Evolutionary conservation across 306 rosid genomes (phyloP).

Genomic region (Vigna nakashimae): DNA sequence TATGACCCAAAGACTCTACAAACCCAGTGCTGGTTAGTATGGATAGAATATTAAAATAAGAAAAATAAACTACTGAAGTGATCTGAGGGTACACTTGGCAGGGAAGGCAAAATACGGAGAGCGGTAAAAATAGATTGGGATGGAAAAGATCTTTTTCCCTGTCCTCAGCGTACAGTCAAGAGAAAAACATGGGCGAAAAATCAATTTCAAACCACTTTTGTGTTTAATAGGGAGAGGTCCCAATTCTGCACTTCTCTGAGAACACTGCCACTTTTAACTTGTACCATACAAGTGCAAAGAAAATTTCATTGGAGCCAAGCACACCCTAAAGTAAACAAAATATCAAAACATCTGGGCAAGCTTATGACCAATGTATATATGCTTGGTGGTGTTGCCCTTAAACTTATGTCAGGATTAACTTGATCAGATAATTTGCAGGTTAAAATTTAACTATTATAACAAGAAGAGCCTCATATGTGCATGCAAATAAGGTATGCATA

Average conservation of each 20-base stretch:
- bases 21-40: background rate
- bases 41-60: constrained; percentile 11
- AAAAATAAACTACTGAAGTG: constrained; percentile 27
- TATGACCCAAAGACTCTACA: constrained; percentile 32
- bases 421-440: constrained; percentile 35
- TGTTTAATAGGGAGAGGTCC: constrained; percentile 30
- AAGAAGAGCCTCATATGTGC: constrained; percentile 36
- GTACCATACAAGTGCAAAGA: constrained; percentile 30
- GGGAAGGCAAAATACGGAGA: constrained; percentile 21
- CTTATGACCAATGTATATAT: constrained; percentile 25
- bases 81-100: constrained; percentile 31
- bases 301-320: constrained; percentile 8
- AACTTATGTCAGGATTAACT: constrained; percentile 16
- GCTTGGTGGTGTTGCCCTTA: constrained; percentile 19
- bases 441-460: constrained; percentile 24
- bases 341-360: constrained; percentile 15
- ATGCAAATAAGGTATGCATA: constrained; percentile 15
- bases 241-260: constrained; percentile 8
- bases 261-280: constrained; percentile 12
- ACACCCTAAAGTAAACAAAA: constrained; percentile 26
- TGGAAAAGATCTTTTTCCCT: constrained; percentile 14
- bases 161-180: background rate
- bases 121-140: constrained; percentile 26
- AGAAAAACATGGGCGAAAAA: constrained; percentile 21
- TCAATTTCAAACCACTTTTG: constrained; percentile 21